Evolutionary conservation across 2,329 filamentous ascomycete species (phyloP).

Genomic region (Epicoccum sorghinum): DNA sequence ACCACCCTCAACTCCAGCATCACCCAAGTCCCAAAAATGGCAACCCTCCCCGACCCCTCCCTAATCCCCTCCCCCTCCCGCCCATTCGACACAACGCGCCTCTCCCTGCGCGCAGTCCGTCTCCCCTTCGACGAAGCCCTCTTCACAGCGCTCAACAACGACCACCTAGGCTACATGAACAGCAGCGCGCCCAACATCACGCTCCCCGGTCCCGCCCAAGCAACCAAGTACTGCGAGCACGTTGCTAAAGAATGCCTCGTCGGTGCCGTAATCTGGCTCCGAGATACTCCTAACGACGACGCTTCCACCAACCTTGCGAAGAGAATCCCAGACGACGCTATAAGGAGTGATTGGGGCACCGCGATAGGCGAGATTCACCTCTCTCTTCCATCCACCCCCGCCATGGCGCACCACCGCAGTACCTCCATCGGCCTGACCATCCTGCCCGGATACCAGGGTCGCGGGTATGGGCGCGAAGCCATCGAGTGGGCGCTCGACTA

Average conservation of each 20-base stretch:
- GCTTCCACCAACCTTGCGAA: too few species aligned
- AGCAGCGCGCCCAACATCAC: conserved; percentile 31
- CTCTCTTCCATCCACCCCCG: background rate
- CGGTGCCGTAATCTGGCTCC: conserved; percentile 32
- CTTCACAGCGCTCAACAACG: conserved; percentile 33
- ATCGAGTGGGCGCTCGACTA: conserved; percentile 57
- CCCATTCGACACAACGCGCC: conserved; percentile 31
- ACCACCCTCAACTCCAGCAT: too few species aligned
- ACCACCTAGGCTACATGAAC: conserved; percentile 33
- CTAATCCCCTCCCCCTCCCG: conserved; percentile 11
- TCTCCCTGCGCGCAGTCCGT: conserved; percentile 35
- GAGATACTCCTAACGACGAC: background rate
- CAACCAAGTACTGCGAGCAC: conserved; percentile 22
- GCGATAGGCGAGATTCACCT: conserved; percentile 22
- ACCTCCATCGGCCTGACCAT: conserved; percentile 52
- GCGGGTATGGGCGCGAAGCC: conserved; percentile 56
- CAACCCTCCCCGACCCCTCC: background rate
- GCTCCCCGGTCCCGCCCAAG: conserved; percentile 23
- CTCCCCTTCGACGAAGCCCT: conserved; percentile 26
- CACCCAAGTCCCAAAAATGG: background rate
- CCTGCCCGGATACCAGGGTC: conserved; percentile 41
- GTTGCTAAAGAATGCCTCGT: conserved; percentile 27
- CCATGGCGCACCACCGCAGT: conserved; percentile 52
- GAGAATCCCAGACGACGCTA: too few species aligned
- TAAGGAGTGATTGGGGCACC: conserved; percentile 10